Evolutionary conservation across 2,329 filamentous ascomycete genomes (phyloP), one percentile per base, ranked within the genome.

Genomic region (Colletotrichum godetiae): DNA sequence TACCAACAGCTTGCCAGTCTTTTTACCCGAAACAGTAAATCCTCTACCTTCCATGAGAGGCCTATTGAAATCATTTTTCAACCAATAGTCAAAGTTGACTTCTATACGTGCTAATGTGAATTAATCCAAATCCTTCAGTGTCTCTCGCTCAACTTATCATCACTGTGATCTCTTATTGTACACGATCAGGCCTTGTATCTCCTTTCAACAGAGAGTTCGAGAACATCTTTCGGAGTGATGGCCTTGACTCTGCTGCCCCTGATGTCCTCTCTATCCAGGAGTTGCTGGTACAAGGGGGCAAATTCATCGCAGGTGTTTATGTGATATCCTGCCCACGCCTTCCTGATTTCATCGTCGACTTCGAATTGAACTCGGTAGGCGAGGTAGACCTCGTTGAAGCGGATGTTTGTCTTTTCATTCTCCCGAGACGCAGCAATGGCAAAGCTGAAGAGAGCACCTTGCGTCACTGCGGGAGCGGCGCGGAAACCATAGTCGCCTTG

Each of bases 381-480:
- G 2, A 85, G 79, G 65, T 81, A 84, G n/a, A 83, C 76, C 69
- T 85, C 83, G 67, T 84, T 83, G 76, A 84, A 81, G 22, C 82
- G 82, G 10, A 85, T 76, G 64, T 81, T 83, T 4, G 80, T 81
- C 0, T 76, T 67, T 12, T 61, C 63, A 35, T 78, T 78, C 15
- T 81, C 81, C 13, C 75, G 78, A 19, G 75, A 75, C 2, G 81
- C 82, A 19, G 77, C 79, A 7, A 67, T 78, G 2, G 77, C 75
- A 74, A 85, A 78, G 53, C 80, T 79, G 76, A 79, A 84, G 11
- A 85, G 73, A 0, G 83, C 78, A n/a, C 82, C 82, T 68, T 85
- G 83, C 1, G 79, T 75, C 35, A 83, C 77, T 58, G 78, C 79
- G 4, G 80, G 75, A 42, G 76, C 67, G 0, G 77, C 72, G 24